Base-by-base conservation (phyloP, 441 rosid genomes). In the Erodium moschatum region DNA sequence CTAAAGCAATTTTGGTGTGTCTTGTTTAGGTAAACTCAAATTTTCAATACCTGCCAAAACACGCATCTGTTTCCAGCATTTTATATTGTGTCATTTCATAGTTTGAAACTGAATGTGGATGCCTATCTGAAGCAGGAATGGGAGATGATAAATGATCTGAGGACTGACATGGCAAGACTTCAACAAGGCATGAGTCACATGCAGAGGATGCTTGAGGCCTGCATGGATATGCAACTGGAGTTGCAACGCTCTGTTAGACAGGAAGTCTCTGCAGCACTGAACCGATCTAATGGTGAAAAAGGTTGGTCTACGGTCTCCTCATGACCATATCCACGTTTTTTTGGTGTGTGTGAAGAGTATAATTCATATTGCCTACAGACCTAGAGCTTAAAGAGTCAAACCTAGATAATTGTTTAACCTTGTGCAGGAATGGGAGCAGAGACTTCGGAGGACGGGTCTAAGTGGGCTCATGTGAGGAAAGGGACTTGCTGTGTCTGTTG, bases 191-290 rank as follows among this genome's bases (percentile, higher is more conserved):
- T 94, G 99, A 91, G 85, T 75, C 94, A 91, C 81, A 91, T 94
- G 99, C 99, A 94, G 85, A 88, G 96, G 81, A 91, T 88, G 96
- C 74, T 94, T 64, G 99, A 91, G 74, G 89, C 97, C 65, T 88
- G 97, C 86, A 89, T 94, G 97, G 96, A 94, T 79, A 91, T 94
- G 99, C 99, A 94, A 61, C 82, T 91, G 61, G 99, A 94, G 85
- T 75, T 94, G 71, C 99, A 94, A 77, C 92, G 97, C 67, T 89
- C 99, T 6, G 97, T 94, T 40, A 84, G 97, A 77, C 99, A 91
- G 82, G 99, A 94, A 78, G 99, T 94, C 13, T 89, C 99, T 62
- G 99, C 97, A 16, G 97, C 97, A 68, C 83, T 94, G 69, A 89
- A 91, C 76, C 84, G 89, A 58, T 83, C 90, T 67, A 66, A 82